Evolutionary conservation across 768 basidiomycete genomes (phyloP).

Genomic region (Sarcodon sp.): DNA sequence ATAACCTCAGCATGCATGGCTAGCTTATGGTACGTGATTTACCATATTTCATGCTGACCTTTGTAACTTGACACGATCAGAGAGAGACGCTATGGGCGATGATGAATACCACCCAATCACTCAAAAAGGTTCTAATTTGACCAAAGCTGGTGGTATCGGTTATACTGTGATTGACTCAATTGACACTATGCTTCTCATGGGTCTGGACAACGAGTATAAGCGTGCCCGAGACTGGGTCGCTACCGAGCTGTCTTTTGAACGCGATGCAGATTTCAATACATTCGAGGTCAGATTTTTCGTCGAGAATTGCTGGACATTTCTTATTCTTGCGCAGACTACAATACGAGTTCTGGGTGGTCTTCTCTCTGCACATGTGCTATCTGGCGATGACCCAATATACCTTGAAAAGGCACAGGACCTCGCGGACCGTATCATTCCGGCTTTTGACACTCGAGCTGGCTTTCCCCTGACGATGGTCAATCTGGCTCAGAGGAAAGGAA

Average conservation of each 20-base stretch:
- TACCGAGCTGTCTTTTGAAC: conserved; percentile 57
- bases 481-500: conserved; percentile 44
- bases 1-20: conserved; percentile 65
- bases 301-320: background rate
- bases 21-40: conserved; percentile 56
- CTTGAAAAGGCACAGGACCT: conserved; percentile 73
- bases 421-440: conserved; percentile 74
- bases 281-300: conserved; percentile 61
- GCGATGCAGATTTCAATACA: conserved; percentile 70
- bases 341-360: conserved; percentile 89
- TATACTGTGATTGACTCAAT: conserved; percentile 84
- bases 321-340: conserved; percentile 47
- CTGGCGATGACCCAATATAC: conserved; percentile 51
- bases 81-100: conserved; percentile 80
- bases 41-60: conserved; percentile 3
- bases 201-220: conserved; percentile 62
- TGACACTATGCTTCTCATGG: conserved; percentile 83
- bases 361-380: conserved; percentile 74
- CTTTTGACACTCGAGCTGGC: conserved; percentile 72
- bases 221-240: conserved; percentile 73
- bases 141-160: conserved; percentile 65
- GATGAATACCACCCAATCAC: conserved; percentile 89
- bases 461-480: conserved; percentile 77
- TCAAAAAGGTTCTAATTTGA: conserved; percentile 65
- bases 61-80: conserved; percentile 24